Conservation (phyloP, 257 asterid genomes). For the Mentha longifolia region DNA sequence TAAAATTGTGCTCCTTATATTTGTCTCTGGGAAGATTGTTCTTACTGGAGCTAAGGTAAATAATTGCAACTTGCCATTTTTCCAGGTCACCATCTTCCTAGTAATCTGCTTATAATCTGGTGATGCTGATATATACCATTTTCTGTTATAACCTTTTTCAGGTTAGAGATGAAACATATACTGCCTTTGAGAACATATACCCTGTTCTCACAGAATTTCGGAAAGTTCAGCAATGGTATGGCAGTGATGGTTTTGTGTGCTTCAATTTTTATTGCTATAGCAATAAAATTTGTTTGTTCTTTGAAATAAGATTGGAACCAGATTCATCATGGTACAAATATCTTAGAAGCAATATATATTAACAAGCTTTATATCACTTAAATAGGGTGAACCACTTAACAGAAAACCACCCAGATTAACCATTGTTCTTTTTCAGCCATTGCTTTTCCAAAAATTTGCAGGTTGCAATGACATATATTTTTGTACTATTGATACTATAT, state of each 20-base stretch:
- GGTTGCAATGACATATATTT: too few species aligned
- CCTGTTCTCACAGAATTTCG: conserved; percentile 90
- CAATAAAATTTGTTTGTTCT: not conserved
- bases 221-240: conserved; percentile 95
- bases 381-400: too few species aligned
- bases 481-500: not conserved
- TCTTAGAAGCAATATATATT: not conserved
- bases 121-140: not conserved
- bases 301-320: not conserved
- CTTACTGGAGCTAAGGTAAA: conserved; percentile 94
- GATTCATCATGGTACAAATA: not conserved
- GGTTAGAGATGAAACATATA: conserved; percentile 91
- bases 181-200: conserved; percentile 91
- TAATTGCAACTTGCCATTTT: conserved; percentile 13
- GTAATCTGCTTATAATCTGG: not conserved
- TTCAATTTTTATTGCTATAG: conserved; percentile 13
- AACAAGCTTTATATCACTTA: not conserved
- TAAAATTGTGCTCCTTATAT: conserved; percentile 87
- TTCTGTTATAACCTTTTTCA: conserved; percentile 35
- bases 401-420: too few species aligned
- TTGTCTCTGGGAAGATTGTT: conserved; percentile 94
- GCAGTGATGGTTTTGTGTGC: conserved; percentile 5
- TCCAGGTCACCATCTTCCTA: not conserved
- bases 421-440: too few species aligned
- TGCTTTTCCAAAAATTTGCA: too few species aligned